A percentile compares a stretch with the other conserved stretches of the same genome.
These are phyloP conservation scores for Entophlyctis luteolus DNA, from an alignment of 192 early-diverging fungal species.

Conservation along the genomic window DNA sequence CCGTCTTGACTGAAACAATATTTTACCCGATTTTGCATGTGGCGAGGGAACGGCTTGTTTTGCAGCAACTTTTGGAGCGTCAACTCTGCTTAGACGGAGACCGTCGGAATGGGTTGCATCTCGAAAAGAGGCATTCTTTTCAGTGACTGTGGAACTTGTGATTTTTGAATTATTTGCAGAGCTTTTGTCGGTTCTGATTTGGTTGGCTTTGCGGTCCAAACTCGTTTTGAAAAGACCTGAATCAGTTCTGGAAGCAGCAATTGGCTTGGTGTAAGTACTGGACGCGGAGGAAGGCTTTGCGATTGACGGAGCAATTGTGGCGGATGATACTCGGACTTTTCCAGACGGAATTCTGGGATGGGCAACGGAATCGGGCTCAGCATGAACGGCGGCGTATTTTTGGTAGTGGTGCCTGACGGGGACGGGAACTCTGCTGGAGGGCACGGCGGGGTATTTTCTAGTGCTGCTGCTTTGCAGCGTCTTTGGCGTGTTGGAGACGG, in stretches of 20 bases:
- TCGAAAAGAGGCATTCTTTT: neutral
- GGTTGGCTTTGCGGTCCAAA: neutral
- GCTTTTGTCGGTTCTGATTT: no score
- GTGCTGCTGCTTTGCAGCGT: neutral
- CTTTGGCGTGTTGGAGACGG: no score
- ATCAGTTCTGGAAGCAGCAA: neutral
- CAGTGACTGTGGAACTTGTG: neutral
- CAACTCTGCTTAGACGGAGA: no score
- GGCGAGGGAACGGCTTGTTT: neutral
- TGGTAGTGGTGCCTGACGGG: neutral
- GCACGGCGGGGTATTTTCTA: neutral
- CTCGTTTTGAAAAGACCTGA: neutral
- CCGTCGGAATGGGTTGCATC: no score
- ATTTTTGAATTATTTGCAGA: neutral
- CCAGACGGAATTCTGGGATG: neutral
- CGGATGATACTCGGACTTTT: neutral
- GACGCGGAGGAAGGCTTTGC: no score
- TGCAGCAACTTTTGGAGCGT: neutral
- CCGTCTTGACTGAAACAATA: neutral
- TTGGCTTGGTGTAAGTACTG: neutral
- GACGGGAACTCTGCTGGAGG: neutral
- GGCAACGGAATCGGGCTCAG: neutral
- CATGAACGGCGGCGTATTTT: neutral
- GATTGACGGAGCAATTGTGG: neutral
- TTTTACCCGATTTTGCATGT: neutral